phyloP scores from a whole-genome alignment of 805 yeast species.

The Hanseniaspora lindneri region DNA sequence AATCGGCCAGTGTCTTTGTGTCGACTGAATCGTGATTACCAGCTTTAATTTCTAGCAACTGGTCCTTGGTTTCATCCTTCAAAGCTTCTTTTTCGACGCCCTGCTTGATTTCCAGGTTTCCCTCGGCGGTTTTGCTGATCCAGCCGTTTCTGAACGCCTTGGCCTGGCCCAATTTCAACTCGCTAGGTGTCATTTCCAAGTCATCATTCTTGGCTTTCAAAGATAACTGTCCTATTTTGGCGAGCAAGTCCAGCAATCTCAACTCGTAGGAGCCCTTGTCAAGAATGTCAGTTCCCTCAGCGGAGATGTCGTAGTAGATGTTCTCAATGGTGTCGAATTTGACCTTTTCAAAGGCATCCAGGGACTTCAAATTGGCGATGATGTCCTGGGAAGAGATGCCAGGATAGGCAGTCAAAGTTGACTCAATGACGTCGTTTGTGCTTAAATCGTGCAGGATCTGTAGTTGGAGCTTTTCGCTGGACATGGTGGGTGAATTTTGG shows the following conservation, averaged over 20 bases:
- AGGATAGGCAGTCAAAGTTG: slow-evolving; percentile 60
- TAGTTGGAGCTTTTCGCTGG: slow-evolving; percentile 45
- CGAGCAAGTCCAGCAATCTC: slow-evolving; percentile 64
- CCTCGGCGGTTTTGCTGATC: slow-evolving; percentile 81
- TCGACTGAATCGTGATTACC: slow-evolving; percentile 28
- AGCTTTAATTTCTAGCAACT: slow-evolving; percentile 41
- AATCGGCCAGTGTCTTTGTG: slow-evolving; percentile 61
- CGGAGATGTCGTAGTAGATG: slow-evolving; percentile 62
- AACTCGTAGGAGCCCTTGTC: slow-evolving; percentile 81
- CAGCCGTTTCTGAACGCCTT: slow-evolving; percentile 96
- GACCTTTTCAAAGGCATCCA: slow-evolving; percentile 75
- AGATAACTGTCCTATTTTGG: slow-evolving; percentile 66
- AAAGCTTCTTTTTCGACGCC: slow-evolving; percentile 31
- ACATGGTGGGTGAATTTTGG: slow-evolving; percentile 37
- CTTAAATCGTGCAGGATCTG: slow-evolving; percentile 53
- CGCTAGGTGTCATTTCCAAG: slow-evolving; percentile 50
- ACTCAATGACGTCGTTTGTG: slow-evolving; percentile 49
- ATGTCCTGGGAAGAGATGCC: slow-evolving; percentile 49
- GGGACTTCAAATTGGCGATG: slow-evolving; percentile 76
- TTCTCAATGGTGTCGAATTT: slow-evolving; percentile 58
- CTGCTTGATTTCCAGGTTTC: slow-evolving; percentile 37
- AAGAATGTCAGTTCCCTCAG: slow-evolving; percentile 72
- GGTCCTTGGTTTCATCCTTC: slow-evolving; percentile 53
- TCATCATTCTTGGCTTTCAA: slow-evolving; percentile 51
- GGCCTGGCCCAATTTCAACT: slow-evolving; percentile 90